Evolutionary conservation across 257 asterid genomes (phyloP).

Genomic region (Datura wrightii): DNA sequence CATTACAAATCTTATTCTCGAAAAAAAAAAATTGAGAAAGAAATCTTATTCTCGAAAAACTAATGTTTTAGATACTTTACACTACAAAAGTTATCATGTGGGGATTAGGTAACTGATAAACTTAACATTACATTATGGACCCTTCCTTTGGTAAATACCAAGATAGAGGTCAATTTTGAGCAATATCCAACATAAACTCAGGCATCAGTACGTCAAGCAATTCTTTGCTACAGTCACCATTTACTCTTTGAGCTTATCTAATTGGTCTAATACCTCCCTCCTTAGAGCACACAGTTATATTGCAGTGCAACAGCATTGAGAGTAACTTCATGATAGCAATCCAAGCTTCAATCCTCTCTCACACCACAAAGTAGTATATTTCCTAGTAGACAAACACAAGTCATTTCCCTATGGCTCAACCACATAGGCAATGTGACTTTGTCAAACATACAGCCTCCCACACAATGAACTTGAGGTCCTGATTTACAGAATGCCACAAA

Average conservation of each 20-base stretch:
- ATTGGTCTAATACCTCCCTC: not conserved
- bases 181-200: not conserved
- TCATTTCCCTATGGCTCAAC: slow-evolving; percentile 17
- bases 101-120: not conserved
- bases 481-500: slow-evolving; percentile 15
- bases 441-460: not conserved
- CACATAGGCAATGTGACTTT: not conserved
- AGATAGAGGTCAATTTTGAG: not conserved
- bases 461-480: not conserved
- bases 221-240: not conserved
- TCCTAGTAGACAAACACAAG: slow-evolving; percentile 7
- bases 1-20: slow-evolving; percentile 19
- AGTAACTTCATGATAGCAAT: not conserved
- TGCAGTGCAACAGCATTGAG: slow-evolving; percentile 13
- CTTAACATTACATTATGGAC: not conserved
- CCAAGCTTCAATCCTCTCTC: slow-evolving; percentile 11
- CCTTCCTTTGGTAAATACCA: not conserved
- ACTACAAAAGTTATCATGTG: not conserved
- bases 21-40: not conserved
- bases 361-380: not conserved
- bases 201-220: not conserved
- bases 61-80: not conserved
- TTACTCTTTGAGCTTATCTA: slow-evolving; percentile 1
- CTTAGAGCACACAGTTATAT: not conserved
- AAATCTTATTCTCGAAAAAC: slow-evolving; percentile 1